Evolutionary conservation across 2,329 filamentous ascomycete genomes (phyloP).

Genomic region (Dothideomycetes sp.): DNA sequence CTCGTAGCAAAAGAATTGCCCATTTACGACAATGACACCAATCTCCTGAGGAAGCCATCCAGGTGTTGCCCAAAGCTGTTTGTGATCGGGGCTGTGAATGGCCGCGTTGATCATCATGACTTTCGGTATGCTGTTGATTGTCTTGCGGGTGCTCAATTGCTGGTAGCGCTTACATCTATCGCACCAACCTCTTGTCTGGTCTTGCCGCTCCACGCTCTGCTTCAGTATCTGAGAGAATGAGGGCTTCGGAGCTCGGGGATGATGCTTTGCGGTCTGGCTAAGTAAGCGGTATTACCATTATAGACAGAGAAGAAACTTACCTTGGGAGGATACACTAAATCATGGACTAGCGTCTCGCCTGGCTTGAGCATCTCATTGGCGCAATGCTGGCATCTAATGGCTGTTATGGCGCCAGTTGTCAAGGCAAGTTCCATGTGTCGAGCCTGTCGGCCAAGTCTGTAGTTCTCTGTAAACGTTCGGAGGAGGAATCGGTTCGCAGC

Average conservation of each 20-base stretch:
- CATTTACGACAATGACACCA: slow-evolving; percentile 78
- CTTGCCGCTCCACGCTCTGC: slow-evolving; percentile 79
- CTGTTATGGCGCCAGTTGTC: slow-evolving; percentile 58
- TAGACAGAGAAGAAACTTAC: slow-evolving; percentile 14
- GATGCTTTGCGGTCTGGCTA: slow-evolving; percentile 19
- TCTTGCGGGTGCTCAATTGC: slow-evolving; percentile 73
- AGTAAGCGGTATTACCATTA: not conserved
- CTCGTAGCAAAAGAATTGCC: slow-evolving; percentile 92
- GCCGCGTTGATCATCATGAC: slow-evolving; percentile 83
- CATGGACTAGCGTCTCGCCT: slow-evolving; percentile 71
- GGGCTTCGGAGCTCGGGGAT: slow-evolving; percentile 40
- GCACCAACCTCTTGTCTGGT: slow-evolving; percentile 86
- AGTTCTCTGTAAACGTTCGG: slow-evolving; percentile 61
- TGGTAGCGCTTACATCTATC: slow-evolving; percentile 84
- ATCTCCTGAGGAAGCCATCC: slow-evolving; percentile 92
- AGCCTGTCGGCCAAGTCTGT: slow-evolving; percentile 53
- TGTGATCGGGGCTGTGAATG: slow-evolving; percentile 61
- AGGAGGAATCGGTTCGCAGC: slow-evolving; percentile 76
- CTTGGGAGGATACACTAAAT: slow-evolving; percentile 66
- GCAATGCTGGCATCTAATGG: slow-evolving; percentile 78
- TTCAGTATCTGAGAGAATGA: slow-evolving; percentile 87
- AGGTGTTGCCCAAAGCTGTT: slow-evolving; percentile 75
- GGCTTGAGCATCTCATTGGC: slow-evolving; percentile 73
- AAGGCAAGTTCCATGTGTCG: slow-evolving; percentile 62
- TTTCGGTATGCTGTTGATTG: slow-evolving; percentile 67